Evolutionary conservation across 495 filamentous ascomycete species (phyloP).

Genomic region (Halenospora varia): DNA sequence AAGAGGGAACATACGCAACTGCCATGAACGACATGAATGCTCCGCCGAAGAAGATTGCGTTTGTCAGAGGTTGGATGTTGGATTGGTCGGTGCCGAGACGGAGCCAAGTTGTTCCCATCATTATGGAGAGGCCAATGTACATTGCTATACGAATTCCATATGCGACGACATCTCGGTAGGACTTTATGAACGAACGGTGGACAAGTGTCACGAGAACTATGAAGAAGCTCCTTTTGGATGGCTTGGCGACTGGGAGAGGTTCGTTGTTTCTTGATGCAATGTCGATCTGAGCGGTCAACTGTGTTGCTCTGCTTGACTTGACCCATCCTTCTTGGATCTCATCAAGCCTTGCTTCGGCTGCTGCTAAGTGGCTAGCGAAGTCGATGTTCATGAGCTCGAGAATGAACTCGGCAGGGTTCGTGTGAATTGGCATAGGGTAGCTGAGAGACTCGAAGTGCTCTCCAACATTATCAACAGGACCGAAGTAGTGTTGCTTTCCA

Average conservation of each 20-base stretch:
- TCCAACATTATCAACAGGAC: slow-evolving; percentile 46
- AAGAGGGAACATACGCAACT: slow-evolving; percentile 78
- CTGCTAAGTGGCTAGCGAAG: slow-evolving; percentile 48
- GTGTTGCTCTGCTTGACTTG: slow-evolving; percentile 12
- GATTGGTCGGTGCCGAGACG: slow-evolving; percentile 58
- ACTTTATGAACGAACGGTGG: slow-evolving; percentile 73
- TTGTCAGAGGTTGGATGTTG: slow-evolving; percentile 73
- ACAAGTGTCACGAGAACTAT: slow-evolving; percentile 41
- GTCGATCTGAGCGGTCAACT: not conserved
- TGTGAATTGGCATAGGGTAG: slow-evolving; percentile 56
- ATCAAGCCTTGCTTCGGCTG: slow-evolving; percentile 33
- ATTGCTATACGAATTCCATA: slow-evolving; percentile 80
- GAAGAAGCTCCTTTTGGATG: slow-evolving; percentile 11
- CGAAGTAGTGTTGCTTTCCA: slow-evolving; percentile 67
- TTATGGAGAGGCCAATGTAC: slow-evolving; percentile 73
- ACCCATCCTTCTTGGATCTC: slow-evolving; percentile 43
- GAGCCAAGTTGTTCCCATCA: slow-evolving; percentile 87
- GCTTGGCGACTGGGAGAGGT: not conserved
- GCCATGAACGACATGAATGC: slow-evolving; percentile 95
- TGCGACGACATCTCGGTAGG: slow-evolving; percentile 73
- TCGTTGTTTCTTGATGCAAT: not conserved
- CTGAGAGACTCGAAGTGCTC: slow-evolving; percentile 57
- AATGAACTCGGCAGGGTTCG: slow-evolving; percentile 75
- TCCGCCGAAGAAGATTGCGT: slow-evolving; percentile 77
- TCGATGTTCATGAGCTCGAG: slow-evolving; percentile 74